A percentile compares a stretch with the other conserved stretches of the same genome.
Conservation (phyloP, 345 rosid genomes). For the Eucalyptus victrix region DNA sequence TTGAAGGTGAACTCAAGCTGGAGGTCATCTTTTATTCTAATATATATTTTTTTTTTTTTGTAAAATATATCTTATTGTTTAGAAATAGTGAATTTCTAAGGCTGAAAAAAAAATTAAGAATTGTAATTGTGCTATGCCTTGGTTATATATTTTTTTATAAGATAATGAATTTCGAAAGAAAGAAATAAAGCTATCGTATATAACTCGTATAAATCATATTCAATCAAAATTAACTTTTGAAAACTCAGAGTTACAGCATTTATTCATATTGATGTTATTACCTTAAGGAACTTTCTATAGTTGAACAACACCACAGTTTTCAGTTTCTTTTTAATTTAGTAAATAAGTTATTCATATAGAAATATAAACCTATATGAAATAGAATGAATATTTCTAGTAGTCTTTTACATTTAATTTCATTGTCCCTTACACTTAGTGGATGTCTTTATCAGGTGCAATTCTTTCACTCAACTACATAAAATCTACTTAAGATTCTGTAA, state of each 20-base stretch:
- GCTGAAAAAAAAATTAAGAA: neutral
- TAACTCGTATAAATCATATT: neutral
- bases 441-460: neutral
- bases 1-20: neutral
- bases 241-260: neutral
- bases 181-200: neutral
- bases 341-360: neutral
- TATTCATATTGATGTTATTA: neutral
- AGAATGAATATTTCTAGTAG: neutral
- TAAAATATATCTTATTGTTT: neutral
- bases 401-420: neutral
- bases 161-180: neutral
- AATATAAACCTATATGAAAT: neutral
- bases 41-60: neutral
- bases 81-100: neutral
- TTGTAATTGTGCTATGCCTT: neutral
- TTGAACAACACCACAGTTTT: neutral
- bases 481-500: neutral
- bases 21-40: neutral
- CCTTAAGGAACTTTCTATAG: neutral
- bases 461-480: neutral
- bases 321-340: neutral
- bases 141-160: neutral
- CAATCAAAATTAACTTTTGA: neutral
- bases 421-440: neutral